Conservation (phyloP, 2,329 filamentous ascomycete genomes). For the Aspergillus fumigatiaffinis region DNA sequence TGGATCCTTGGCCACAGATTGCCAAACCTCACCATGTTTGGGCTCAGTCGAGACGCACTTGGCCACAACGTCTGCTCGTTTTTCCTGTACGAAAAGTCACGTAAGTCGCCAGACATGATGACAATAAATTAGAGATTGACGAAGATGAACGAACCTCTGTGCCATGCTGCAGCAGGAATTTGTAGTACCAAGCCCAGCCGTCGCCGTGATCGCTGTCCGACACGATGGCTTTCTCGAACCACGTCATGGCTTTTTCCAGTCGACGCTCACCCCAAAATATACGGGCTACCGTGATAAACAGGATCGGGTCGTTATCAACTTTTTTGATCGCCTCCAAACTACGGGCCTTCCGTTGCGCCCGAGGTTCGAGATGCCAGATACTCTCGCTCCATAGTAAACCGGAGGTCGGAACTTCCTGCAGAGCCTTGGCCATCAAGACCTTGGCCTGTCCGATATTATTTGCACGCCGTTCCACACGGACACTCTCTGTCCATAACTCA, state of each 20-base stretch:
- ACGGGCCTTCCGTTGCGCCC: constrained; percentile 87
- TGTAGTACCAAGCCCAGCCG: constrained; percentile 97
- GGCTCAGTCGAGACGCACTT: constrained; percentile 84
- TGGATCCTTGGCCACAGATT: constrained; percentile 78
- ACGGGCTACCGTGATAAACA: constrained; percentile 87
- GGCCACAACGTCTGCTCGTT: constrained; percentile 74
- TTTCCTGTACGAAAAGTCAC: constrained; percentile 54
- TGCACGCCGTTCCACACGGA: constrained; percentile 84
- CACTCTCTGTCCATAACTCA: constrained; percentile 87
- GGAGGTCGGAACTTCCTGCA: constrained; percentile 84
- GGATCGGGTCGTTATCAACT: constrained; percentile 82
- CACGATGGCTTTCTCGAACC: constrained; percentile 95
- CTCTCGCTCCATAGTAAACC: constrained; percentile 90
- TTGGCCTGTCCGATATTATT: constrained; percentile 81
- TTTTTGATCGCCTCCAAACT: constrained; percentile 95
- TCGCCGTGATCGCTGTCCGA: constrained; percentile 84
- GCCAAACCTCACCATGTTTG: constrained; percentile 89
- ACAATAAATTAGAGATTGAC: neutral
- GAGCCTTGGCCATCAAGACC: constrained; percentile 85
- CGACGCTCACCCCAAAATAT: constrained; percentile 95
- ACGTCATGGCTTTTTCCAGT: constrained; percentile 89
- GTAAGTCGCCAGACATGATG: neutral
- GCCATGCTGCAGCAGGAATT: constrained; percentile 87
- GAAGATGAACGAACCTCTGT: constrained; percentile 57
- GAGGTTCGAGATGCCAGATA: constrained; percentile 88